Evolutionary conservation across 768 basidiomycete species (phyloP).

Genomic region (Kwoniella newhampshirensis): DNA sequence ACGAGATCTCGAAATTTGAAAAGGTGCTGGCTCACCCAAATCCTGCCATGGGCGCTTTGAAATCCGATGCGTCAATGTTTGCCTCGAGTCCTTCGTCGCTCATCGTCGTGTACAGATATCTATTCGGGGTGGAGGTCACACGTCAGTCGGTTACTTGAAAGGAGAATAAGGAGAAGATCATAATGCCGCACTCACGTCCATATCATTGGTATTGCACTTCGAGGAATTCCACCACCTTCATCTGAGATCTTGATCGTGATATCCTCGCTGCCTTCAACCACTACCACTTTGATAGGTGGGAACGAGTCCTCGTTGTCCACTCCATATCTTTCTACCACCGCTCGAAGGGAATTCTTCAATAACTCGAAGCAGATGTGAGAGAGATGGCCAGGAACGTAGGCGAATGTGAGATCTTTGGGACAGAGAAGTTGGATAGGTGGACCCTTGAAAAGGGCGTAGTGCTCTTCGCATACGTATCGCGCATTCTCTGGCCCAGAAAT

Average conservation of each 20-base stretch:
- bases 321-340: slow-evolving; percentile 90
- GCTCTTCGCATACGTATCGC: slow-evolving; percentile 79
- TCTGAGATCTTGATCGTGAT: slow-evolving; percentile 99
- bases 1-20: not conserved
- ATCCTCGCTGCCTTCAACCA: slow-evolving; percentile 95
- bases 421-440: slow-evolving; percentile 97
- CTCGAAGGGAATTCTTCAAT: slow-evolving; percentile 94
- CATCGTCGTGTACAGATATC: slow-evolving; percentile 55
- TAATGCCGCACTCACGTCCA: slow-evolving; percentile 90
- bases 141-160: too few species aligned
- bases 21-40: slow-evolving; percentile 53
- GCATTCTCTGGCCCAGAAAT: slow-evolving; percentile 70
- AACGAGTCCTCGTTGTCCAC: slow-evolving; percentile 73
- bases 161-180: not conserved
- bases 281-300: slow-evolving; percentile 90
- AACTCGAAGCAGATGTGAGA: slow-evolving; percentile 97
- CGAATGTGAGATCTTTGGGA: slow-evolving; percentile 76
- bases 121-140: slow-evolving; percentile 8
- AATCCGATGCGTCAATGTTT: slow-evolving; percentile 61
- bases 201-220: slow-evolving; percentile 75
- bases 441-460: slow-evolving; percentile 87
- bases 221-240: slow-evolving; percentile 91
- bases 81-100: slow-evolving; percentile 70
- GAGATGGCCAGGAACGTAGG: slow-evolving; percentile 96
- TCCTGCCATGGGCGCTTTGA: slow-evolving; percentile 97